Evolutionary conservation across 1,284 basidiomycete species (phyloP), one percentile per base, ranked within the genome.

Genomic region (Neolentinus lepideus): DNA sequence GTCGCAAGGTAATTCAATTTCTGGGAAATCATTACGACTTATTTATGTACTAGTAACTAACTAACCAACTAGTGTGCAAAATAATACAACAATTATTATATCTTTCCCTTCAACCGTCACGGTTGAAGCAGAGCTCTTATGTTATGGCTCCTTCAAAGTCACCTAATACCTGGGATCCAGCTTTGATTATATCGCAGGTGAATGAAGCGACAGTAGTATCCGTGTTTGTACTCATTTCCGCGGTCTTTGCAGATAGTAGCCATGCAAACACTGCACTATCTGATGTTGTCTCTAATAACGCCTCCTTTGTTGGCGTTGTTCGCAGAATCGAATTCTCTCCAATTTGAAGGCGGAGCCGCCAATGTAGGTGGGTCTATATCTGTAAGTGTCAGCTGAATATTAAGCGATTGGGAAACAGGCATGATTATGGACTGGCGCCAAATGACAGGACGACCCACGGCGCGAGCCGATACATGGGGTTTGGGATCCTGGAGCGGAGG

Each of bases 351-450:
- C 27, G 92, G 92, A 10, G 80, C 90, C 1, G 77, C 87, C 8
- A 93, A 84, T 66, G 85, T 95, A 50, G 90, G 88, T 79, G 67
- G 62, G 85, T 70, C 43, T 27, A 12, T 50, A 14, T 10, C 19
- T 25, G 27, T 38, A 25, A 25, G n/a, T 51, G 53, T 26, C 16
- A 16, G 21, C 2, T 57, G 11, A 57, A 29, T 45, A 35, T 22
- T 9, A 22, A 47, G 36, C 53, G 29, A 29, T 35, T 56, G 38
- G 51, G 11, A 45, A 26, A 22, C 55, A 88, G 86, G 87, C 9
- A 92, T 94, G 89, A 76, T 98, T 27, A 91, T 99, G 83, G 95
- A 99, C 72, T 99, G 96, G 96, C 80, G 93, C 51, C 92, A 98
- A 69, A 87, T 99, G 80, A 90, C 91, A 0, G 90, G 92, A 8